phyloP scores from a whole-genome alignment of 139 green algal genomes.

The Chlamydomonas sp. region DNA sequence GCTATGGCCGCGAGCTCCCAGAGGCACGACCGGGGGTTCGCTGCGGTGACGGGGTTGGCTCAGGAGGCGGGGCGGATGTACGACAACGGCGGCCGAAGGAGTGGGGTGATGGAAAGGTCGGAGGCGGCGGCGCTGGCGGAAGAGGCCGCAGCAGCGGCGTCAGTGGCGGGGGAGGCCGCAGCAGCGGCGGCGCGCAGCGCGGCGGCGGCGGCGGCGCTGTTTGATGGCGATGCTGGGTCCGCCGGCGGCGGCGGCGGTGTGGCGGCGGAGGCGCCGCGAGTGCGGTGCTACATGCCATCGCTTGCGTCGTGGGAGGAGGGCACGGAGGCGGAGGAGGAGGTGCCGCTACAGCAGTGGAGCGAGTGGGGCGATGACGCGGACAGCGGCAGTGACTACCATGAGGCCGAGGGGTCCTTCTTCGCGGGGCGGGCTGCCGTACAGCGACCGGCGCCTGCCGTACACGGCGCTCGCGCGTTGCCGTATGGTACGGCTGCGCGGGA shows the following conservation, averaged over 20 bases:
- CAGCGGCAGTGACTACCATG: background rate
- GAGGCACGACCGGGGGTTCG: no score
- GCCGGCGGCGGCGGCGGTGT: no score
- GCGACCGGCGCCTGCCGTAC: no score
- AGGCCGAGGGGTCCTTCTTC: slow-evolving; percentile 2
- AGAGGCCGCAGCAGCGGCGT: background rate
- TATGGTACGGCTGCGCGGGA: background rate
- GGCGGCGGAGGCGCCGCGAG: background rate
- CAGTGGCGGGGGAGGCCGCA: background rate
- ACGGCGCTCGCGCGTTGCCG: background rate
- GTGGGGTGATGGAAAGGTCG: background rate
- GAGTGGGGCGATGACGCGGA: no score
- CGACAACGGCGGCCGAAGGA: no score
- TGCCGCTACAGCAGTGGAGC: no score
- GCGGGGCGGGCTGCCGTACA: background rate
- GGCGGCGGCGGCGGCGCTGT: background rate
- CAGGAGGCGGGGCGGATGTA: background rate
- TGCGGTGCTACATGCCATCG: slow-evolving; percentile 14
- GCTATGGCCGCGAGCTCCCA: no score
- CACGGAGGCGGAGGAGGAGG: background rate
- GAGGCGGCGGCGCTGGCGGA: background rate
- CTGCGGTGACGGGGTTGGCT: no score
- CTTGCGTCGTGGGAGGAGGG: slow-evolving; percentile 27
- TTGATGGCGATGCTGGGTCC: no score
- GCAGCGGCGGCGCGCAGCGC: background rate